Base-by-base conservation (phyloP, 202 grass and related monocot genomes). In the Hordeum pubiflorum region DNA sequence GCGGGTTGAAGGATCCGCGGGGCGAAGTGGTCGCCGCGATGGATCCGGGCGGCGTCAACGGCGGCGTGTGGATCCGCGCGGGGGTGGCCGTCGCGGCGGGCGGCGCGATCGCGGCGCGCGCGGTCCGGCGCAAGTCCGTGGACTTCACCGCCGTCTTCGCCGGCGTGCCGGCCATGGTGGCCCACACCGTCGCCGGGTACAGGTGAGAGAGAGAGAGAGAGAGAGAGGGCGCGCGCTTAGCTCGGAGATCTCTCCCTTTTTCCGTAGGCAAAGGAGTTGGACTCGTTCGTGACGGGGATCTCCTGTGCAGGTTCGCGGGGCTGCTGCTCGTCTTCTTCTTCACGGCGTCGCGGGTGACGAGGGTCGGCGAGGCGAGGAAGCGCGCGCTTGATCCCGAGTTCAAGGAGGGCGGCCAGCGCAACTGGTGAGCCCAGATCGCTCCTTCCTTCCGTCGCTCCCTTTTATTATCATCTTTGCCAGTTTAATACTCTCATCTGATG, bases 251-350 rank as follows among this genome's bases (percentile, higher is more conserved):
- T n/a, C 10, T 22, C 56, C 33, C 50, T 37, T 65, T 64, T n/a
- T 9, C 24, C 27, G 27, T 29, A 29, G 27, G 27, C 27, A 29
- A 27, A 29, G 27, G 27, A 2, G 13, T 10, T 21, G 38, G 6
- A 44, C 13, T 67, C 26, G 7, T 24, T 75, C 12, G 24, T 87
- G 52, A 73, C 10, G 15, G 77, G 85, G 40, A 69, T 69, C 38
- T 92, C 81, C 83, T 79, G 21, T 79, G 86, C 73, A 99, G 96
- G 87, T 95, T 95, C 79, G 92, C 84, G 9, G 91, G 89, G 48
- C 67, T 99, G 36, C 85, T 99, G 18, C 83, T 99, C 26, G 89
- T 95, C 5, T 95, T 99, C 91, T 99, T 98, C 88, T 98, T 98
- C 85, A 95, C 96, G 12, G 73, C 96, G 26, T 98, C 96, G 52